Evolutionary conservation across 768 basidiomycete genomes (phyloP), one percentile per base, ranked within the genome.

Genomic region (Pulveroboletus sp.): DNA sequence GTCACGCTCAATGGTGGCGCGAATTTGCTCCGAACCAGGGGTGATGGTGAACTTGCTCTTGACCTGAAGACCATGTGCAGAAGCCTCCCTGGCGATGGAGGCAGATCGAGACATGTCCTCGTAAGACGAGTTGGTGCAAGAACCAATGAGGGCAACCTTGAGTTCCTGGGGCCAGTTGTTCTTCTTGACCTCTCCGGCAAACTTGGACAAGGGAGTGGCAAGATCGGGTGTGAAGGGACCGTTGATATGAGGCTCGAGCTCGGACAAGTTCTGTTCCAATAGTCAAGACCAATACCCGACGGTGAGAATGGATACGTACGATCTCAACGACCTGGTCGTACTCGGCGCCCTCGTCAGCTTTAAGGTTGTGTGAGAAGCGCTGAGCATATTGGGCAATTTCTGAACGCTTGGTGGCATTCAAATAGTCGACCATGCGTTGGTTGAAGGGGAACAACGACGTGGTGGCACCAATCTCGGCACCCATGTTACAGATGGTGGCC

Each of bases 401-500:
- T 21, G 72, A 67, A 57, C 97, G 93, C 67, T 90, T 90, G 59
- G 97, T 99, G n/a, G 95, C 95, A 51, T 88, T 81, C 68, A 99
- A 77, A 74, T 97, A 99, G 66, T 85, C 80, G 61, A 67, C 79
- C 97, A 98, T 98, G 64, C 94, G 91, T 57, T 75, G 68, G 77
- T 98, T 99, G 85, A 89, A 98, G 61, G 97, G 97, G 91, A 99
- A 99, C 60, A 98, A 73, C 16, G 95, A 97, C 19, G 97, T 98
- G 10, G 97, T 99, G 32, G 97, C 97, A 68, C 95, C 95, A 63
- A 98, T 97, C 73, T 99, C 95, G 59, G 95, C 95, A 78, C 95
- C 95, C 95, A 98, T 99, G 83, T 97, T 99, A 72, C 95, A 97
- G 63, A 99, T 95, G 19, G 95, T 98, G 44, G 92, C 95, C 94